A percentile compares a stretch with the other conserved stretches of the same genome.
These are phyloP conservation scores for Pseudevernia furfuracea DNA, from an alignment of 495 filamentous ascomycete genomes.

Conservation along the genomic window DNA sequence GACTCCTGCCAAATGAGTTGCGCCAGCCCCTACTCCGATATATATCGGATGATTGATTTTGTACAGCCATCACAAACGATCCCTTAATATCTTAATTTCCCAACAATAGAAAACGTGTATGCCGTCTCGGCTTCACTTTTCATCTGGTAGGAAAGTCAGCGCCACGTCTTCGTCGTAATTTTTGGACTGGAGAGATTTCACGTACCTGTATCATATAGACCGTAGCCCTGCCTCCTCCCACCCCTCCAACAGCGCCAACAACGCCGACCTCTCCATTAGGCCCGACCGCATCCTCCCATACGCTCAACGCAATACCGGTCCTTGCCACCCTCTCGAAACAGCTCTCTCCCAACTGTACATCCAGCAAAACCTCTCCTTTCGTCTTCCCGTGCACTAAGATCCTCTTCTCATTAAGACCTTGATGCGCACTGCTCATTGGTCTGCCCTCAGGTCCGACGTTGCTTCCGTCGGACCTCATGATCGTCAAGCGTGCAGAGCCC, in stretches of 20 bases:
- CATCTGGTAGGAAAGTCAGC: constrained; percentile 34
- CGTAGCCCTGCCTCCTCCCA: constrained; percentile 56
- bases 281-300: constrained; percentile 74
- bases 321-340: constrained; percentile 78
- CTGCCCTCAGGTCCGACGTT: constrained; percentile 13
- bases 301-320: constrained; percentile 76
- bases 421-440: constrained; percentile 7
- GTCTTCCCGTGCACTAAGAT: constrained; percentile 68
- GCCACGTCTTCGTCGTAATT: not conserved
- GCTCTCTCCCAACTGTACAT: constrained; percentile 73
- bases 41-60: not conserved
- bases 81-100: constrained; percentile 48
- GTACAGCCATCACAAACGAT: not conserved
- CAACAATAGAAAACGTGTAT: constrained; percentile 55
- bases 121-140: constrained; percentile 54
- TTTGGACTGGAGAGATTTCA: not conserved
- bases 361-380: constrained; percentile 60
- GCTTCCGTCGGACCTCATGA: constrained; percentile 47
- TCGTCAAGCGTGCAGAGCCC: constrained; percentile 72
- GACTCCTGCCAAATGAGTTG: not conserved
- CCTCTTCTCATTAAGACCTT: constrained; percentile 59
- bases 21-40: not conserved
- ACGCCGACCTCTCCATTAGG: constrained; percentile 59
- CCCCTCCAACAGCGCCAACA: constrained; percentile 61
- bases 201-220: constrained; percentile 74